Evolutionary conservation across 2,329 filamentous ascomycete species (phyloP).

Genomic region (Sporothrix protearum): DNA sequence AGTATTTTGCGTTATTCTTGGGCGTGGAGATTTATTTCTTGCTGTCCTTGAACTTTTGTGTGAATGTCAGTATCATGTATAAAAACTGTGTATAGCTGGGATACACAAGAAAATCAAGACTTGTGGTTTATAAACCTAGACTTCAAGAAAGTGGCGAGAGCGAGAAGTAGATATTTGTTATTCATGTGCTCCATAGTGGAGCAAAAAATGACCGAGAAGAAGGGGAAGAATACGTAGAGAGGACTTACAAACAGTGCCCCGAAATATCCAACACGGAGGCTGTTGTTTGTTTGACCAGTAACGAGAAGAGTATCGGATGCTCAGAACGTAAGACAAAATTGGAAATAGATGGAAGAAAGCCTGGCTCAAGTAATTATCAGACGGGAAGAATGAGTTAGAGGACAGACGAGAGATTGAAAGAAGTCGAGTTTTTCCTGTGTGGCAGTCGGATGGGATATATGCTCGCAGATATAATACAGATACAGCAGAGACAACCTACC

Average conservation of each 20-base stretch:
- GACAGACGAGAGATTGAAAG: background rate
- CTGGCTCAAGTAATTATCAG: too few relatives aligned
- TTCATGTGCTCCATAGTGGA: background rate
- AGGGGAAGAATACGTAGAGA: background rate
- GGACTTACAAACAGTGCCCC: background rate
- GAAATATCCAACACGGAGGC: too few relatives aligned
- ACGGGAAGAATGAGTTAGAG: background rate
- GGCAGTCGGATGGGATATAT: background rate
- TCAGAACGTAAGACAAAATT: background rate
- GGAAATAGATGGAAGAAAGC: too few relatives aligned
- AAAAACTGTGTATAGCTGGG: too few relatives aligned
- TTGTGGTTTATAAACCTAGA: background rate
- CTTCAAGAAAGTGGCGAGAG: background rate
- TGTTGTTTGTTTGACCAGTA: background rate
- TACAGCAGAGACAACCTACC: background rate
- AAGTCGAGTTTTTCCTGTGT: background rate
- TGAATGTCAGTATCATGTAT: background rate
- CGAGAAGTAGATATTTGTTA: background rate
- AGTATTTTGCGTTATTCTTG: background rate
- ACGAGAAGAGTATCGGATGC: background rate
- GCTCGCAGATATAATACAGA: too few relatives aligned
- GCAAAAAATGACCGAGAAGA: background rate
- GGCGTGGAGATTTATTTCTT: background rate
- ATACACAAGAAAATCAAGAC: background rate
- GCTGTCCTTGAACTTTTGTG: background rate